Conservation (phyloP, 129 eudicot species). For the Tagetes patula region DNA sequence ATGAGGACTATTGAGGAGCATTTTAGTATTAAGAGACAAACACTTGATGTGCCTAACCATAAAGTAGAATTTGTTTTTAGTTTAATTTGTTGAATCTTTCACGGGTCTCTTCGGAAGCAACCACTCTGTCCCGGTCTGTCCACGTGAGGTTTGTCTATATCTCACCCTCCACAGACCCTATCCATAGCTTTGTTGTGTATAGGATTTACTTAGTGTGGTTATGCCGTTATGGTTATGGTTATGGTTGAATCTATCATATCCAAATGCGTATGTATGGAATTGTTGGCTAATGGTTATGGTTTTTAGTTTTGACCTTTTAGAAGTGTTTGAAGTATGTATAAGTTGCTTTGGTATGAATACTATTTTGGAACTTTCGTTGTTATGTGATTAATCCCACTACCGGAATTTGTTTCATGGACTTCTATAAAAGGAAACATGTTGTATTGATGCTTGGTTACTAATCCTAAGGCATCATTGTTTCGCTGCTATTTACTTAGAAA, state of each 20-base stretch:
- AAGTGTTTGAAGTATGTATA: neutral
- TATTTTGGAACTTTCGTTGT: neutral
- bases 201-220: too few species aligned
- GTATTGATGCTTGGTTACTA: slow-evolving; percentile 2
- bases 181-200: too few species aligned
- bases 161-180: too few species aligned
- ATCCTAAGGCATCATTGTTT: neutral
- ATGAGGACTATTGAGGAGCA: neutral
- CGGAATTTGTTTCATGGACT: neutral
- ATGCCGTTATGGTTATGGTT: too few species aligned
- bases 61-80: neutral
- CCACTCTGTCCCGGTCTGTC: too few species aligned
- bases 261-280: neutral
- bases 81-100: neutral
- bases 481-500: neutral
- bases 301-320: neutral
- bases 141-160: too few species aligned
- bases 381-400: neutral
- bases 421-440: neutral
- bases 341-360: neutral
- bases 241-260: neutral
- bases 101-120: too few species aligned
- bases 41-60: neutral
- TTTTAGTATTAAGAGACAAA: neutral
- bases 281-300: slow-evolving; percentile 3